phyloP scores from a whole-genome alignment of 352 stramenopile genomes.

The Aphanomyces astaci region DNA sequence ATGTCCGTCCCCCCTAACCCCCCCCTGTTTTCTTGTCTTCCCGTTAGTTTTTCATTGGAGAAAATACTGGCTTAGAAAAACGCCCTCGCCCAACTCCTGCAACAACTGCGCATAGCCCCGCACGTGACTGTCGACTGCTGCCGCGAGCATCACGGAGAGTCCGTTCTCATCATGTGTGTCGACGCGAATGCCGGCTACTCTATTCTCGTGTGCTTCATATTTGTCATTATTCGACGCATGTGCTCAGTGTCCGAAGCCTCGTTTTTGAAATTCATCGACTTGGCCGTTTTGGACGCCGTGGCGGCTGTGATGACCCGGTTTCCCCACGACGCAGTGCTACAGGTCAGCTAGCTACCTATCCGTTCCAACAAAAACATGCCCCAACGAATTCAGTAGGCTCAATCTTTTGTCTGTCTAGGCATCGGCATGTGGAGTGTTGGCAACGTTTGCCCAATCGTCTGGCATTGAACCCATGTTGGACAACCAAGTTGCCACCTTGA shows the following conservation, averaged over 20 bases:
- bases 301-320: slow-evolving; percentile 6
- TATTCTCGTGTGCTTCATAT: slow-evolving; percentile 74
- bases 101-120: slow-evolving; percentile 68
- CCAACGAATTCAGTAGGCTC: not conserved
- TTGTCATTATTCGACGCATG: slow-evolving; percentile 58
- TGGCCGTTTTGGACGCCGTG: slow-evolving; percentile 43
- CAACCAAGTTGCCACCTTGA: slow-evolving; percentile 44
- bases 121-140: slow-evolving; percentile 56
- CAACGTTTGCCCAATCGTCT: slow-evolving; percentile 55
- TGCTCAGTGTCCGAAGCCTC: slow-evolving; percentile 65
- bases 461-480: slow-evolving; percentile 47
- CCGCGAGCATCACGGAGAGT: slow-evolving; percentile 39
- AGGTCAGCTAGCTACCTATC: slow-evolving; percentile 22
- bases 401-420: slow-evolving; percentile 20
- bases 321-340: slow-evolving; percentile 46
- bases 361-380: too few species aligned
- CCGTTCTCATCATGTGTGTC: slow-evolving; percentile 46
- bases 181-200: slow-evolving; percentile 50
- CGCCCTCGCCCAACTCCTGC: slow-evolving; percentile 56
- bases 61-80: slow-evolving; percentile 37
- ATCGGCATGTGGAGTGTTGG: slow-evolving; percentile 59
- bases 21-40: not conserved
- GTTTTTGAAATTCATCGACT: slow-evolving; percentile 43
- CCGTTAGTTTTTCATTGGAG: too few species aligned
- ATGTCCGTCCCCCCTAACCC: not conserved